A percentile compares a stretch with the other conserved stretches of the same genome.
These are phyloP conservation scores for Auricularia auricula-judae DNA, from an alignment of 768 basidiomycete species.

Conservation along the genomic window DNA sequence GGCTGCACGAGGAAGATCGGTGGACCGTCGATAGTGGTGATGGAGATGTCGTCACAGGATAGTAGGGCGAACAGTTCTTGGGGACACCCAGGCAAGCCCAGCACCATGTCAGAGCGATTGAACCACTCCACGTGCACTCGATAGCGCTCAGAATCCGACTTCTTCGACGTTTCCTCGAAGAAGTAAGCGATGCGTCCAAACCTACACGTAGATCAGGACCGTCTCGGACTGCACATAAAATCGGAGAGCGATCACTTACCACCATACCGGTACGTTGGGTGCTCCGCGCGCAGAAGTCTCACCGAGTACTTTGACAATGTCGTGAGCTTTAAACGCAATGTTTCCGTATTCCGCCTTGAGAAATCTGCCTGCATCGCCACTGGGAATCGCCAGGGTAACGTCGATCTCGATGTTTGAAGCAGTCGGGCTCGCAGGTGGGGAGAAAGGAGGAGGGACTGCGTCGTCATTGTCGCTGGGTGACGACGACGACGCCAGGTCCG, in stretches of 20 bases:
- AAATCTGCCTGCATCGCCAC: too few species aligned
- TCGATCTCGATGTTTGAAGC: not conserved
- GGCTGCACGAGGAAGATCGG: not conserved
- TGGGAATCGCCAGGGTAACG: not conserved
- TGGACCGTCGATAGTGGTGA: not conserved
- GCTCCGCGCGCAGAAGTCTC: not conserved
- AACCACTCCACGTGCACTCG: not conserved
- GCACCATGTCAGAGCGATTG: not conserved
- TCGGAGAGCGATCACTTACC: not conserved
- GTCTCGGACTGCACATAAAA: too few species aligned
- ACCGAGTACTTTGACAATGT: not conserved
- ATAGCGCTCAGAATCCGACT: not conserved
- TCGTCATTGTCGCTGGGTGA: not conserved
- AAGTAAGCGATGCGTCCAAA: not conserved
- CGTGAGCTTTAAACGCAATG: not conserved
- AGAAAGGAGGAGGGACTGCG: not conserved
- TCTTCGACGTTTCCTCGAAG: not conserved
- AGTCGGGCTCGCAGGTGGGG: not conserved
- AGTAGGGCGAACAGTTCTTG: not conserved
- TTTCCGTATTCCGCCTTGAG: too few species aligned
- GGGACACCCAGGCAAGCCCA: not conserved
- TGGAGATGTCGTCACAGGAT: not conserved
- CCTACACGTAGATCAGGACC: not conserved
- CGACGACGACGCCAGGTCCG: not conserved
- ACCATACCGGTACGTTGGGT: not conserved